phyloP scores from a whole-genome alignment of 768 basidiomycete species.

The Gymnopilus junonius region DNA sequence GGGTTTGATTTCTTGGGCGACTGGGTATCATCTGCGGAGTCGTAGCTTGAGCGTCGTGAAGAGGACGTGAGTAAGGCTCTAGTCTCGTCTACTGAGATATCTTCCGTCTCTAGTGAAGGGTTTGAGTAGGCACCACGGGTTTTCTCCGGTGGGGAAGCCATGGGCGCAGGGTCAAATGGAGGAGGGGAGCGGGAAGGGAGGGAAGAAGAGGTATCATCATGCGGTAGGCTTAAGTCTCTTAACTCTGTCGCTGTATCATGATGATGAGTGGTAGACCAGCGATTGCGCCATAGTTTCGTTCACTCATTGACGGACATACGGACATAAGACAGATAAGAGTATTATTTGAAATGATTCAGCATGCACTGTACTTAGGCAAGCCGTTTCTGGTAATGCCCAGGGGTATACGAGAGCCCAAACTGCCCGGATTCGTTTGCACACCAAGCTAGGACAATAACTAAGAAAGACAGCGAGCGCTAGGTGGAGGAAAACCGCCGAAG shows the following conservation, averaged over 20 bases:
- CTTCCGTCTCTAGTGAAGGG: not conserved
- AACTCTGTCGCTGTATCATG: not conserved
- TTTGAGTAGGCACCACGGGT: not conserved
- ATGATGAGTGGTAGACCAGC: constrained; percentile 21
- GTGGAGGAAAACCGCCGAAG: not conserved
- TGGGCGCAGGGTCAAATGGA: not conserved
- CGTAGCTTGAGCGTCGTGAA: not conserved
- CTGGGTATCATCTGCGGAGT: not conserved
- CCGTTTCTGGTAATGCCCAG: not conserved
- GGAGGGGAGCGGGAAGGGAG: not conserved
- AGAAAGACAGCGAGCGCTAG: not conserved
- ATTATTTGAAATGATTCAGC: not conserved
- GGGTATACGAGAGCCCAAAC: not conserved
- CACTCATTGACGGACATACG: not conserved
- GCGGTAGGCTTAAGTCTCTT: not conserved
- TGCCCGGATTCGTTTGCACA: not conserved
- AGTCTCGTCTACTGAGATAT: constrained; percentile 8
- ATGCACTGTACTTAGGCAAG: not conserved
- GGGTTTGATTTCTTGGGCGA: constrained; percentile 24
- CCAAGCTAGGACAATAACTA: too few species aligned
- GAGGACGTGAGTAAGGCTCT: constrained; percentile 12
- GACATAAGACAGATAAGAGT: not conserved
- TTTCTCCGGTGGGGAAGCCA: constrained; percentile 9
- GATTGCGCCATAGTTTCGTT: constrained; percentile 26
- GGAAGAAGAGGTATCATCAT: not conserved